Evolutionary conservation across 257 asterid genomes (phyloP).

Genomic region (Apocynum venetum): DNA sequence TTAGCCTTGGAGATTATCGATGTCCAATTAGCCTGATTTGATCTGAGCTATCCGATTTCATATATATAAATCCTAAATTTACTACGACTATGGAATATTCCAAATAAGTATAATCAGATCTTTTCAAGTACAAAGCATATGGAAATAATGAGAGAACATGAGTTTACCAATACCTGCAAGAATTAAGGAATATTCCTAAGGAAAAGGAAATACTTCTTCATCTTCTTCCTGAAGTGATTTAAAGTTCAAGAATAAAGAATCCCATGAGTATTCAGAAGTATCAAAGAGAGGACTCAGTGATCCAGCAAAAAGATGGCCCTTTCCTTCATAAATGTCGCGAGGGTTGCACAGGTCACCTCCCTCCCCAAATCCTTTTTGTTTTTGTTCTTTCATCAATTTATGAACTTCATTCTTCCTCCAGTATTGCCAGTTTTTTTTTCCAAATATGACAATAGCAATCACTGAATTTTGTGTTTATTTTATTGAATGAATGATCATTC

Average conservation of each 20-base stretch:
- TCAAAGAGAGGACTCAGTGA: background rate
- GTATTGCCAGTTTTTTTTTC: too few relatives aligned
- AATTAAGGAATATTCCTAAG: constrained; percentile 15
- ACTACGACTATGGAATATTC: constrained; percentile 1
- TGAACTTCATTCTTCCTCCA: background rate
- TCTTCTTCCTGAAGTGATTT: background rate
- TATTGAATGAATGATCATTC: background rate
- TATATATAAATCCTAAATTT: background rate
- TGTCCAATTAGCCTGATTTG: background rate
- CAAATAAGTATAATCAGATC: background rate
- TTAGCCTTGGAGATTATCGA: constrained; percentile 2
- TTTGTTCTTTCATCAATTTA: background rate
- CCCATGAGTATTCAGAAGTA: background rate
- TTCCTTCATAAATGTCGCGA: background rate
- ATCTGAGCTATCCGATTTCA: background rate
- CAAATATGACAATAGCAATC: too few relatives aligned
- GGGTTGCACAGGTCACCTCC: background rate
- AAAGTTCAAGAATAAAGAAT: background rate
- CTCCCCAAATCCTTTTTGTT: background rate
- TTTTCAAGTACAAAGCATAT: background rate
- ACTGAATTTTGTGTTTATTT: background rate
- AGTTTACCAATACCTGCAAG: background rate
- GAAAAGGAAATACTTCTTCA: background rate
- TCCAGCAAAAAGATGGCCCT: background rate
- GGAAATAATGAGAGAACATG: background rate